Evolutionary conservation across 768 basidiomycete species (phyloP).

Genomic region (Lactifluus pinguis): DNA sequence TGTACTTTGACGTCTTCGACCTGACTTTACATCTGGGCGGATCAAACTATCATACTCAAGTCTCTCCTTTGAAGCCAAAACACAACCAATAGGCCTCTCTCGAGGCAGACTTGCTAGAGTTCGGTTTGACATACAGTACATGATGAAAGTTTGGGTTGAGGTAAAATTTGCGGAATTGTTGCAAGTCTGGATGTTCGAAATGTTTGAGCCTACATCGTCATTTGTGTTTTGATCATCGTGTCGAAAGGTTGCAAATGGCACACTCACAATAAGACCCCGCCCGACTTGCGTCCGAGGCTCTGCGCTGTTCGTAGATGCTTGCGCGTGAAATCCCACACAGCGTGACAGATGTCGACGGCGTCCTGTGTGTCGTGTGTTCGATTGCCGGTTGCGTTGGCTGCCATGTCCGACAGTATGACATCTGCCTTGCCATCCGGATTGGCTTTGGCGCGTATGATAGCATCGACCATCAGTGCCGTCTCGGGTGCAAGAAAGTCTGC

Average conservation of each 20-base stretch:
- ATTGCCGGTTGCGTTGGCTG: conserved; percentile 73
- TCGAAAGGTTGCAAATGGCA: conserved; percentile 2
- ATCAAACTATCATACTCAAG: not conserved
- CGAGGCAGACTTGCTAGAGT: conserved; percentile 69
- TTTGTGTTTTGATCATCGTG: conserved; percentile 7
- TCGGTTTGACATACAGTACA: conserved; percentile 70
- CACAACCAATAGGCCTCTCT: conserved; percentile 86
- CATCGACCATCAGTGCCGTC: conserved; percentile 39
- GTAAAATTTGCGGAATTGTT: conserved; percentile 50
- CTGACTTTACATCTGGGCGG: not conserved
- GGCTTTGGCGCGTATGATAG: conserved; percentile 26
- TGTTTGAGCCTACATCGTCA: conserved; percentile 59
- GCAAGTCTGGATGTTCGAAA: conserved; percentile 66
- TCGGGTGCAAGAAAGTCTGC: conserved; percentile 65
- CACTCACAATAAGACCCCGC: conserved; percentile 52
- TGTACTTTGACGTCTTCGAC: not conserved
- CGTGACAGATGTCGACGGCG: conserved; percentile 64
- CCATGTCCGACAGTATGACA: conserved; percentile 85
- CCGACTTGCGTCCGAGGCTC: conserved; percentile 33
- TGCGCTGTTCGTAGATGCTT: conserved; percentile 42
- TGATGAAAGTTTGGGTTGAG: conserved; percentile 56
- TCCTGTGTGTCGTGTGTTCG: conserved; percentile 51
- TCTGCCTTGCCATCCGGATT: conserved; percentile 48
- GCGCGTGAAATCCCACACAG: conserved; percentile 62
- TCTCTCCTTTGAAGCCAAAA: conserved; percentile 43